These are phyloP conservation scores for Thermomucor indicae-seudaticae DNA, from an alignment of 371 early-diverging fungal species.

Conservation along the genomic window DNA sequence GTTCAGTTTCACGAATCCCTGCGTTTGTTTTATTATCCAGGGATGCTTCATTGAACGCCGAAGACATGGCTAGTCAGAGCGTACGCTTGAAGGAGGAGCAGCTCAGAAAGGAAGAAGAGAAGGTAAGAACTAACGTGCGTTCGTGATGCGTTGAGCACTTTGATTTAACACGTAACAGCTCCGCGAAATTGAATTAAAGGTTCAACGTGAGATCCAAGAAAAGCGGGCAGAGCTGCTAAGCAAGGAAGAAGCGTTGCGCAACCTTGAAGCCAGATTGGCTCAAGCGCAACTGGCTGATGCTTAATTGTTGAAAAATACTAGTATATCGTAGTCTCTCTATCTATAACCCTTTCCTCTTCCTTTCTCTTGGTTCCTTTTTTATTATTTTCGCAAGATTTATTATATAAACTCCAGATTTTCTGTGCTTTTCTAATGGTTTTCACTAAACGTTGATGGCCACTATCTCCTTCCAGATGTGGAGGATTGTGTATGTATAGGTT, in stretches of 20 bases:
- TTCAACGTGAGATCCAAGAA: constrained; percentile 58
- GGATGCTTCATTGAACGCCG: constrained; percentile 42
- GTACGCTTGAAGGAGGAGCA: constrained; percentile 59
- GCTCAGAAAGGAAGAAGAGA: constrained; percentile 59
- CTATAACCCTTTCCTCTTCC: background rate
- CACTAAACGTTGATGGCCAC: no score
- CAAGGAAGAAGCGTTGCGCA: constrained; percentile 58
- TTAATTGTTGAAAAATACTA: no score
- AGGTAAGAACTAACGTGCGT: no score
- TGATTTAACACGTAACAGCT: constrained; percentile 23
- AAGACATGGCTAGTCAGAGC: constrained; percentile 51
- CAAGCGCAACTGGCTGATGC: constrained; percentile 39
- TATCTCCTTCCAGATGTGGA: no score
- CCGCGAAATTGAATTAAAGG: constrained; percentile 56
- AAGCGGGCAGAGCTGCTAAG: constrained; percentile 54
- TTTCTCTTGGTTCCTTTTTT: background rate
- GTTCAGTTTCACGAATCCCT: background rate
- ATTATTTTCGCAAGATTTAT: background rate
- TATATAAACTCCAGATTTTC: background rate
- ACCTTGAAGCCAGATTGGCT: constrained; percentile 48
- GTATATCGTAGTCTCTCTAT: background rate
- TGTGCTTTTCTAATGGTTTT: no score
- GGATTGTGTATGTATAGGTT: no score
- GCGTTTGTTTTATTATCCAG: constrained; percentile 10
- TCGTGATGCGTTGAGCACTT: no score